Evolutionary conservation across 2,329 filamentous ascomycete species (phyloP).

Genomic region (Ophiocordyceps camponoti-saundersi): DNA sequence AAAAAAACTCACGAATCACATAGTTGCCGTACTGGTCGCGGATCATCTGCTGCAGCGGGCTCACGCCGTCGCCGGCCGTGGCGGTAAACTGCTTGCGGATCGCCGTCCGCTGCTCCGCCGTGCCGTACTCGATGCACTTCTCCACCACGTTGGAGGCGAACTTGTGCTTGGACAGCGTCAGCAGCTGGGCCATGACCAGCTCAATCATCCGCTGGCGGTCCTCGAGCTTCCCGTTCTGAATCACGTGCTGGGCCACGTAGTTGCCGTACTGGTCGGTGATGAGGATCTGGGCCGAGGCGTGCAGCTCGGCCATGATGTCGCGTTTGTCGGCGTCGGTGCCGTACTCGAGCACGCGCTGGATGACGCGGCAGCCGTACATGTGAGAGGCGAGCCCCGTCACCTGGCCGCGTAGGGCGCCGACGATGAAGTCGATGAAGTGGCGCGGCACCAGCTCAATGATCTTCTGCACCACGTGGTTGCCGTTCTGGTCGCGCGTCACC

Average conservation of each 20-base stretch:
- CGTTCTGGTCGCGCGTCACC: constrained; percentile 75
- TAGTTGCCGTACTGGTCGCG: constrained; percentile 92
- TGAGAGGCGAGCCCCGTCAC: constrained; percentile 62
- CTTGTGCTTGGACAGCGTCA: constrained; percentile 80
- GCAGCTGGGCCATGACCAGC: constrained; percentile 53
- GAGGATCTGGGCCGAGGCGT: constrained; percentile 51
- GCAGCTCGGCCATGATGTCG: constrained; percentile 62
- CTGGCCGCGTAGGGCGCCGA: constrained; percentile 61
- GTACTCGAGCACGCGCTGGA: constrained; percentile 80
- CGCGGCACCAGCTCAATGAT: constrained; percentile 68
- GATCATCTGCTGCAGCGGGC: constrained; percentile 60
- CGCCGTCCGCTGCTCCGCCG: constrained; percentile 46
- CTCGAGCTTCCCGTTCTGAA: constrained; percentile 56
- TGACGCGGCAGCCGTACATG: constrained; percentile 77
- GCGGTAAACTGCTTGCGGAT: constrained; percentile 50
- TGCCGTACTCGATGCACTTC: constrained; percentile 65
- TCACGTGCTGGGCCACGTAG: constrained; percentile 89
- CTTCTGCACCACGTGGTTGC: constrained; percentile 94
- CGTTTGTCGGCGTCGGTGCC: constrained; percentile 56
- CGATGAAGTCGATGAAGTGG: constrained; percentile 69
- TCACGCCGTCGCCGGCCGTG: constrained; percentile 45
- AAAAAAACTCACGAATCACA: constrained; percentile 62
- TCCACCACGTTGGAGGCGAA: constrained; percentile 96
- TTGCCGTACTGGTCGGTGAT: constrained; percentile 86
- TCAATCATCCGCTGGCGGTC: constrained; percentile 59